Base-by-base conservation (phyloP, 1,284 basidiomycete genomes). In the Boletus smithii region DNA sequence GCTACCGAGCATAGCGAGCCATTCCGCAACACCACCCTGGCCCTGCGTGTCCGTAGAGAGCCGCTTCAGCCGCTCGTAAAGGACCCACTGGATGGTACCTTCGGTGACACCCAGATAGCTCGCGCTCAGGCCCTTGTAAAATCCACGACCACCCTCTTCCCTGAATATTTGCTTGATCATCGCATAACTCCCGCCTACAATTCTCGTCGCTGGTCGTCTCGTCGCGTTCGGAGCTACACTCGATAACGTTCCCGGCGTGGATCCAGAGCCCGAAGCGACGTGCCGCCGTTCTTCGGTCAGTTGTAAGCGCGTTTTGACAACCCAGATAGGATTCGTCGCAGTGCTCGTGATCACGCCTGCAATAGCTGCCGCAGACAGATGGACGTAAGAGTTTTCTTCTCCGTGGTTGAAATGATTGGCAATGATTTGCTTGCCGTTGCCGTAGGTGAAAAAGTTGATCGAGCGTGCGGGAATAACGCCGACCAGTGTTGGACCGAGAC, bases 381-480 rank as follows among this genome's bases (percentile, higher is more conserved):
- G 95, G 0, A 99, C 83, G 51, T 81, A 77, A 0, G 88, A 77
- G 63, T 91, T 93, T 68, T 97, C 93, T 51, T 81, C 69, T 2
- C 94, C 90, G 20, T 83, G 60, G 62, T 95, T 92, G 70, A 97
- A 91, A 16, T 75, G 66, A 42, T 88, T 77, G 10, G 95, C 92
- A 42, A 97, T 88, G 51, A 95, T 70, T 35, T 86, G 85, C 69
- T 99, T 99, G 41, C 94, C 93, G 60, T 97, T 99, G 17, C 95
- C 97, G 60, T 99, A 99, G 13, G 91, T 90, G 75, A 90, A 99
- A 70, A 99, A 99, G 70, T 97, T 95, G 74, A 99, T 98, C 6
- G 93, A 93, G 44, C 92, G 81, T 0, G 95, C 95, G 0, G 97
- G 97, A 29, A 99, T 82, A 46, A 92, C 95, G 47, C 97, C 97